These are phyloP conservation scores for Pseudodiploospora longispora DNA, from an alignment of 2,329 filamentous ascomycete species.

Conservation along the genomic window DNA sequence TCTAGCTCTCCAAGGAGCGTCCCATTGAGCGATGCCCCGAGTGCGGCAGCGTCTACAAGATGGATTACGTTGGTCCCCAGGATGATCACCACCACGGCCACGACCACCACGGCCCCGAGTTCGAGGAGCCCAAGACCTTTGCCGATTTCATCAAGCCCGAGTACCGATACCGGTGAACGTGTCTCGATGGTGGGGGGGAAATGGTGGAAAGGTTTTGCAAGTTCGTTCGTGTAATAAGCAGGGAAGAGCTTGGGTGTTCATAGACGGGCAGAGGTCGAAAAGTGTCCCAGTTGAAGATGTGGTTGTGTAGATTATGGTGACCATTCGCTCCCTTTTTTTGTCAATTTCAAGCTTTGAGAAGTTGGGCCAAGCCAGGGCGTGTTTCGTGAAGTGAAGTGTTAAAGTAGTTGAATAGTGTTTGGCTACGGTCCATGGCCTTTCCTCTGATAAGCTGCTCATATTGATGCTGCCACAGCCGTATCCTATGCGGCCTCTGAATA, in stretches of 20 bases:
- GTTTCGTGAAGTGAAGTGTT: no score
- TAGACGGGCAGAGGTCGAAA: slow-evolving; percentile 6
- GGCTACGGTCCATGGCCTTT: no score
- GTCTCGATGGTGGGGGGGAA: slow-evolving; percentile 6
- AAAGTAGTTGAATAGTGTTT: no score
- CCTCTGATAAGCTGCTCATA: no score
- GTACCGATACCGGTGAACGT: slow-evolving; percentile 63
- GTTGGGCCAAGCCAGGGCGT: background rate
- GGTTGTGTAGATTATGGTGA: slow-evolving; percentile 35
- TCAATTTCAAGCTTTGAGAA: slow-evolving; percentile 23
- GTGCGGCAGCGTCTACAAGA: slow-evolving; percentile 95
- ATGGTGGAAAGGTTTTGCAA: slow-evolving; percentile 1
- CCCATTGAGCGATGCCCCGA: slow-evolving; percentile 93
- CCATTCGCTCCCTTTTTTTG: slow-evolving; percentile 25
- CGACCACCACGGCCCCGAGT: slow-evolving; percentile 51
- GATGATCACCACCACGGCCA: slow-evolving; percentile 57
- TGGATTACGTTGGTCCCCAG: slow-evolving; percentile 85
- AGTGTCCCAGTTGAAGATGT: slow-evolving; percentile 5
- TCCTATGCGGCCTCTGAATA: no score
- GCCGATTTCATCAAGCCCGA: slow-evolving; percentile 93
- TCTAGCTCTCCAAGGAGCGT: slow-evolving; percentile 74
- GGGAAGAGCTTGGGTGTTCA: slow-evolving; percentile 6
- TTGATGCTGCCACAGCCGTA: no score
- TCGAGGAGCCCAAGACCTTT: slow-evolving; percentile 89
- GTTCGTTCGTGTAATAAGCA: slow-evolving; percentile 15